Conservation (phyloP, 352 stramenopile genomes). For the Phytopythium mirpurense region DNA sequence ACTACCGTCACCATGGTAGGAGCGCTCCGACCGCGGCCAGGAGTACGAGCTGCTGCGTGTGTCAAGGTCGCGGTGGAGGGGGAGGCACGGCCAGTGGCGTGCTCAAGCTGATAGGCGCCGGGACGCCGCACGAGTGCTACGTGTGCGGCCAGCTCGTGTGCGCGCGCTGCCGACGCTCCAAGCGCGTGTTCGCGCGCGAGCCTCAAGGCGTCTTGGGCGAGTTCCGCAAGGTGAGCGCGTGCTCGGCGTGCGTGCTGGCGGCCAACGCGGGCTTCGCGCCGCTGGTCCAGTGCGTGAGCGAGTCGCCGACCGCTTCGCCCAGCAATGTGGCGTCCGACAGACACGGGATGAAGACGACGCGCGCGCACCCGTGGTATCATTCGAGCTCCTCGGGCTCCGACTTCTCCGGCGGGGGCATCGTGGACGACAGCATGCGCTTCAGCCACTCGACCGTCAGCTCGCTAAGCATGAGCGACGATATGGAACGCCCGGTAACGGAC, state of each 20-base stretch:
- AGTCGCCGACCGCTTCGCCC: too few species aligned
- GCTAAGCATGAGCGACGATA: too few species aligned
- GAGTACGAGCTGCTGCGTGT: constrained; percentile 19
- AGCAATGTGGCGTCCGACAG: too few species aligned
- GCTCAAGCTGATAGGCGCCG: constrained; percentile 28
- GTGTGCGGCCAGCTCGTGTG: constrained; percentile 45
- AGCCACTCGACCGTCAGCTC: too few species aligned
- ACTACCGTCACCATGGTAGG: constrained; percentile 19
- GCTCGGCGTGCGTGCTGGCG: constrained; percentile 31
- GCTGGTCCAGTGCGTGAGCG: too few species aligned
- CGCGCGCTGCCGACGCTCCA: constrained; percentile 33
- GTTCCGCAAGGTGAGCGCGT: constrained; percentile 36
- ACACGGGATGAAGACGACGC: too few species aligned
- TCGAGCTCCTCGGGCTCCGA: too few species aligned
- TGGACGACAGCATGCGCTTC: too few species aligned
- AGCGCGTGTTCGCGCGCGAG: constrained; percentile 45
- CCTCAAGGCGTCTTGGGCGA: constrained; percentile 31
- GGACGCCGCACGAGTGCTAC: constrained; percentile 23
- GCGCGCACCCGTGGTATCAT: too few species aligned
- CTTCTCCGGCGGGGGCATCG: too few species aligned
- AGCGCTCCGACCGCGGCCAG: constrained; percentile 1
- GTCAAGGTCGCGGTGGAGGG: constrained; percentile 19
- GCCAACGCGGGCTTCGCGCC: constrained; percentile 18
- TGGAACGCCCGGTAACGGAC: too few species aligned
- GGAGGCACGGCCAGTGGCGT: constrained; percentile 15